Percentiles rank a stretch among this genome's conserved stretches.
phyloP scores from a whole-genome alignment of 1,284 basidiomycete genomes.

The Puccinia triticina region DNA sequence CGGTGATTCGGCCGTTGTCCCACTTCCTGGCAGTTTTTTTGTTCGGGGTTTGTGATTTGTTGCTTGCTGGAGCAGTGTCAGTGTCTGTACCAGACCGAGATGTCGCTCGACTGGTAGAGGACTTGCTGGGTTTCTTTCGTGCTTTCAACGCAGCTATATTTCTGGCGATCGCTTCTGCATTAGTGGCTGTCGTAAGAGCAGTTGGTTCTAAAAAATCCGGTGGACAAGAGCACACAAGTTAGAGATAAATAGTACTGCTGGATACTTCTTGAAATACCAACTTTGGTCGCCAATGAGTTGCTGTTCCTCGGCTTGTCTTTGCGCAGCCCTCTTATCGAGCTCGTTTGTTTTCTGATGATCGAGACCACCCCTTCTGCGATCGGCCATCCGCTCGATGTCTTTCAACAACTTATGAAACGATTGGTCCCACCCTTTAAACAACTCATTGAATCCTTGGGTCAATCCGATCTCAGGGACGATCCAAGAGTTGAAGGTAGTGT shows the following conservation, averaged over 20 bases:
- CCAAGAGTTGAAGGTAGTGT: conserved; percentile 57
- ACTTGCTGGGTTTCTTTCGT: conserved; percentile 13
- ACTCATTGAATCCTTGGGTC: conserved; percentile 68
- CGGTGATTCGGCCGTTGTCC: conserved; percentile 74
- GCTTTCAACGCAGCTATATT: conserved; percentile 49
- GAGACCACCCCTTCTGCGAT: conserved; percentile 57
- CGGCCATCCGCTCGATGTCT: conserved; percentile 74
- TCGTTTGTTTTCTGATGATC: conserved; percentile 14
- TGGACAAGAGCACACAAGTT: conserved; percentile 1
- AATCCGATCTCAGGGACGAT: conserved; percentile 60
- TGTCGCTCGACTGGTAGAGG: conserved; percentile 23
- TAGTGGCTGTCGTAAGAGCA: conserved; percentile 34
- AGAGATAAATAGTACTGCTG: background rate
- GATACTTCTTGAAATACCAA: conserved; percentile 10
- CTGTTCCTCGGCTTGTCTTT: conserved; percentile 12
- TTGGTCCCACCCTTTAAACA: conserved; percentile 78
- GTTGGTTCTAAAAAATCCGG: conserved; percentile 18
- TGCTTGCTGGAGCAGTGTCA: conserved; percentile 11
- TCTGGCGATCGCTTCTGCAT: conserved; percentile 35
- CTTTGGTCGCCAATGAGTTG: conserved; percentile 2
- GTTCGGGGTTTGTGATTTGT: conserved; percentile 59
- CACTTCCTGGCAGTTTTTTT: conserved; percentile 86
- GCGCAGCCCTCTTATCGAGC: conserved; percentile 15
- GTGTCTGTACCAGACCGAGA: conserved; percentile 47
- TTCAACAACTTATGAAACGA: conserved; percentile 77